Percentiles rank a stretch among this genome's conserved stretches.
Evolutionary conservation across 1,139 yeast species (phyloP).

Genomic region (Zygosaccharomyces sapae): DNA sequence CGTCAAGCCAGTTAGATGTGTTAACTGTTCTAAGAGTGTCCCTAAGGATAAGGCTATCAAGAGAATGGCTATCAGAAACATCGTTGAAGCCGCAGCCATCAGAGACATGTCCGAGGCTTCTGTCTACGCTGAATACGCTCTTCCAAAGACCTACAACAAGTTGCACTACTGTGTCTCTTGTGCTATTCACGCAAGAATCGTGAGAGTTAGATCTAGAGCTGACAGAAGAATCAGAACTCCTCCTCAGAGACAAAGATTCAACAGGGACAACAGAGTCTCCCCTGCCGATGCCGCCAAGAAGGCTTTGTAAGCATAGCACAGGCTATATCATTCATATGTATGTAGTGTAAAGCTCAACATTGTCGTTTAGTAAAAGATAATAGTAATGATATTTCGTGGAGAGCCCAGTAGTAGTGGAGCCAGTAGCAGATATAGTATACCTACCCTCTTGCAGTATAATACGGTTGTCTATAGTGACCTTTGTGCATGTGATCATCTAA

Average conservation of each 20-base stretch:
- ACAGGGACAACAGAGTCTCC: conserved; percentile 84
- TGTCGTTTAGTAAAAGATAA: conserved; percentile 1
- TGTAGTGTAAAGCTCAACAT: conserved; percentile 6
- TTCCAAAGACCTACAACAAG: conserved; percentile 99
- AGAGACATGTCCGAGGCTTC: conserved; percentile 99
- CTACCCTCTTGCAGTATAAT: no score
- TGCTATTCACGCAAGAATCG: conserved; percentile 99
- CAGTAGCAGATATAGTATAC: no score
- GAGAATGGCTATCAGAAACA: conserved; percentile 99
- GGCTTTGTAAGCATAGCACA: conserved; percentile 46
- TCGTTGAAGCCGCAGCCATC: conserved; percentile 99
- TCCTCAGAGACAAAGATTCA: conserved; percentile 98
- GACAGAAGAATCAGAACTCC: conserved; percentile 99
- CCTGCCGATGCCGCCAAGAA: conserved; percentile 98
- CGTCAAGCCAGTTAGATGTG: conserved; percentile 99
- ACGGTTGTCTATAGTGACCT: no score
- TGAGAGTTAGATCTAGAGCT: conserved; percentile 98
- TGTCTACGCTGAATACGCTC: conserved; percentile 97
- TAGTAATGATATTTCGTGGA: no score
- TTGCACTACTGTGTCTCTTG: conserved; percentile 99
- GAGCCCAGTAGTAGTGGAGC: no score
- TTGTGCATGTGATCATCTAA: background rate
- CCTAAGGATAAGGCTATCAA: conserved; percentile 99
- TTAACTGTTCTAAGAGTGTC: conserved; percentile 99
- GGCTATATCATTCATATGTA: conserved; percentile 2